These are phyloP conservation scores for Apiospora hydei DNA, from an alignment of 2,329 filamentous ascomycete species.

Conservation along the genomic window DNA sequence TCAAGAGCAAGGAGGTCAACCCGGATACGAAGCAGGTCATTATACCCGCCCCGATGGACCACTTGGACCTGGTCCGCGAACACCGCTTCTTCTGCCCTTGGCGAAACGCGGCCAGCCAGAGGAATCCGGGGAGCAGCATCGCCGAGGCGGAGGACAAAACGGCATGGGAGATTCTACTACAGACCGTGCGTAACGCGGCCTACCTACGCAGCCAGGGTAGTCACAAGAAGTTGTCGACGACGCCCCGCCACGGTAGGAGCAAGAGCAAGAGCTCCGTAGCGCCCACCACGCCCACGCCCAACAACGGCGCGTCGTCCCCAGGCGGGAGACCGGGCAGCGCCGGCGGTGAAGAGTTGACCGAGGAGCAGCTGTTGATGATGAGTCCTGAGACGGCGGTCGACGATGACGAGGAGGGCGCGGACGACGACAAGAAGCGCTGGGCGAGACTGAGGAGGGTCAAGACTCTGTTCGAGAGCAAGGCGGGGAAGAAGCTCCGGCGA, in stretches of 20 bases:
- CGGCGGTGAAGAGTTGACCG: not conserved
- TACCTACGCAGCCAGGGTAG: slow-evolving; percentile 52
- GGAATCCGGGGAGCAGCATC: slow-evolving; percentile 50
- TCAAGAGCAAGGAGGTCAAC: slow-evolving; percentile 75
- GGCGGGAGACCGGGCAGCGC: not conserved
- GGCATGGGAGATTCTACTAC: slow-evolving; percentile 63
- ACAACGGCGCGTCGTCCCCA: not conserved
- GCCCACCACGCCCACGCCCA: slow-evolving; percentile 17
- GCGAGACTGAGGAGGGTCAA: slow-evolving; percentile 74
- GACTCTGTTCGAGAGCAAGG: slow-evolving; percentile 74
- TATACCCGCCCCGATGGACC: slow-evolving; percentile 67
- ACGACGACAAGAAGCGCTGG: slow-evolving; percentile 77
- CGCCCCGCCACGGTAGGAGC: slow-evolving; percentile 40
- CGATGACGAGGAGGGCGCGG: slow-evolving; percentile 52
- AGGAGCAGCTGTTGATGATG: slow-evolving; percentile 20
- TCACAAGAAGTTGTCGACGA: slow-evolving; percentile 42
- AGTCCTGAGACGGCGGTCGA: slow-evolving; percentile 36
- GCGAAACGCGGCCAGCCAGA: slow-evolving; percentile 71
- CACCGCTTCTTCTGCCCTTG: slow-evolving; percentile 88
- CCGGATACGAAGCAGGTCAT: slow-evolving; percentile 58
- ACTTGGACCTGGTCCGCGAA: slow-evolving; percentile 73
- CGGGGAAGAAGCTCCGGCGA: slow-evolving; percentile 57
- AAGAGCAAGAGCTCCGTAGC: slow-evolving; percentile 38
- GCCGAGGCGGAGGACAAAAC: slow-evolving; percentile 49
- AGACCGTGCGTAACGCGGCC: slow-evolving; percentile 65